phyloP scores from a whole-genome alignment of 78 protist genomes.

The Dictyostelium citrinum region DNA sequence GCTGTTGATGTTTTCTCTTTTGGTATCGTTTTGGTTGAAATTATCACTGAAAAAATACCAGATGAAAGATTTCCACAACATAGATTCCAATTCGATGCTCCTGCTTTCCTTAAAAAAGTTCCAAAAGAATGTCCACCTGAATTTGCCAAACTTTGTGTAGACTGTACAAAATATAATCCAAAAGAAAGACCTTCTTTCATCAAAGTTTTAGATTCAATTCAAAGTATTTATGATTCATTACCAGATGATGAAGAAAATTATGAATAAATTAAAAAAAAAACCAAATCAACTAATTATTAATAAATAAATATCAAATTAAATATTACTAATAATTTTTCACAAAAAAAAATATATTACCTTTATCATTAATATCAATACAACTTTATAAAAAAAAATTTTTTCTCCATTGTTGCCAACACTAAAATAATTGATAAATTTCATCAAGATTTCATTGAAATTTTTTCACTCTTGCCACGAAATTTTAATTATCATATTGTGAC shows the following conservation, averaged over 20 bases:
- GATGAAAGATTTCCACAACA: slow-evolving; percentile 50
- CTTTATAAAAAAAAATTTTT: no score
- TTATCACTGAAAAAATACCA: slow-evolving; percentile 44
- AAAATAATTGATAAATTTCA: no score
- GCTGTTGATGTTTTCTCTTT: slow-evolving; percentile 72
- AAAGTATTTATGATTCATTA: slow-evolving; percentile 48
- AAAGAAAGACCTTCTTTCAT: slow-evolving; percentile 60
- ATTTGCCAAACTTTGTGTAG: slow-evolving; percentile 12
- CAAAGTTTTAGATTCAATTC: slow-evolving; percentile 3
- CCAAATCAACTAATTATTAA: no score
- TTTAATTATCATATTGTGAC: no score
- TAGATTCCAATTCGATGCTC: slow-evolving; percentile 40
- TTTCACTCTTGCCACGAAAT: no score
- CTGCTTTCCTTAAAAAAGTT: slow-evolving; percentile 37
- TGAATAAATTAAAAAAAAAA: not conserved
- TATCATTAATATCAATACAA: no score
- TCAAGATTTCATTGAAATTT: no score
- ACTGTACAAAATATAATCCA: slow-evolving; percentile 41
- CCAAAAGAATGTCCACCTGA: slow-evolving; percentile 69
- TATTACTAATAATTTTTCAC: no score
- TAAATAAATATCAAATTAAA: no score
- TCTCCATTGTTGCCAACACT: no score
- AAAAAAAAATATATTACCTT: no score
- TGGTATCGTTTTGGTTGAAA: slow-evolving; percentile 78
- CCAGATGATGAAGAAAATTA: slow-evolving; percentile 34